phyloP scores from a whole-genome alignment of 2,329 filamentous ascomycete genomes.

The Xylaria sp. region DNA sequence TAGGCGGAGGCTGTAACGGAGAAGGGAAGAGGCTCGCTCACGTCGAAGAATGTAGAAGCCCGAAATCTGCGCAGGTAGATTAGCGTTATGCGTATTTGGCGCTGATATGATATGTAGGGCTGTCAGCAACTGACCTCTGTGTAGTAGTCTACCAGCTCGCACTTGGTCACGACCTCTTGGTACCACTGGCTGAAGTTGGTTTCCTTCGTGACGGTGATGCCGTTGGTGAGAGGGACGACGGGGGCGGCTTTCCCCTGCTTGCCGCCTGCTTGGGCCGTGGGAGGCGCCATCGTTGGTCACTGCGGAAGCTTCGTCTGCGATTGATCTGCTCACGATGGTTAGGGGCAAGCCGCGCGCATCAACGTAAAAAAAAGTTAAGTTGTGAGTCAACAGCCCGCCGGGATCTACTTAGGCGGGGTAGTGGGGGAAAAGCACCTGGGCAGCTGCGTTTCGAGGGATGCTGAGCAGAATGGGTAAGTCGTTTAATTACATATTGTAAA shows the following conservation, averaged over 20 bases:
- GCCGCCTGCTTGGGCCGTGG: conserved; percentile 2
- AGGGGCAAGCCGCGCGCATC: conserved; percentile 7
- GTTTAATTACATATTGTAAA: conserved; percentile 6
- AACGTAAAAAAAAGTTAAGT: conserved; percentile 22
- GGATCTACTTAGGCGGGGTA: conserved; percentile 19
- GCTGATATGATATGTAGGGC: conserved; percentile 36
- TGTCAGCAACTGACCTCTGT: conserved; percentile 49
- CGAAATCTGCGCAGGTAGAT: conserved; percentile 75
- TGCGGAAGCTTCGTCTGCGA: not conserved
- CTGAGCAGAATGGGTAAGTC: not conserved
- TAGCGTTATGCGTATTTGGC: conserved; percentile 5
- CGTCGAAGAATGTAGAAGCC: conserved; percentile 93
- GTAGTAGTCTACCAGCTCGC: conserved; percentile 98
- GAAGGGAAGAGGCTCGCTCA: conserved; percentile 40
- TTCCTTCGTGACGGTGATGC: conserved; percentile 39
- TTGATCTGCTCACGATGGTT: conserved; percentile 1
- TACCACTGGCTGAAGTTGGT: conserved; percentile 93
- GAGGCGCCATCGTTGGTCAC: conserved; percentile 14
- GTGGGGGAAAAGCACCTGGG: conserved; percentile 11
- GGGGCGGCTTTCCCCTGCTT: conserved; percentile 17
- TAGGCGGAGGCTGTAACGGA: conserved; percentile 1
- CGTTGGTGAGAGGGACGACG: conserved; percentile 19
- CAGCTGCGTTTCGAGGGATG: not conserved
- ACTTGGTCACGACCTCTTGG: conserved; percentile 96
- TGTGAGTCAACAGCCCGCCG: conserved; percentile 14